Conservation (phyloP, 2,329 filamentous ascomycete species). For the Clonostachys solani region DNA sequence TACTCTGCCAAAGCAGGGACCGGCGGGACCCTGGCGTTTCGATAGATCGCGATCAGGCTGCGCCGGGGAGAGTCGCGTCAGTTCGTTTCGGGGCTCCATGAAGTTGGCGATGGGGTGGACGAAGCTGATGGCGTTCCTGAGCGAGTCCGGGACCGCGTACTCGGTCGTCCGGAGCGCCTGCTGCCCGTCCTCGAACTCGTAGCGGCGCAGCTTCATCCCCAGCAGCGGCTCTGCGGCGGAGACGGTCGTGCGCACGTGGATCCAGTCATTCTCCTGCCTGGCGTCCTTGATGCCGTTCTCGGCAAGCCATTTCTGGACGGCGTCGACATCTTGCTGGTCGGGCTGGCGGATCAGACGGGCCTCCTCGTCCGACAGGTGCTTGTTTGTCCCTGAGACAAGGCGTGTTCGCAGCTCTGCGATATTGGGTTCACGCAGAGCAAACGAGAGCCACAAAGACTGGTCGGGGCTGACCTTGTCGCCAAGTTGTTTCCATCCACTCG, state of each 20-base stretch:
- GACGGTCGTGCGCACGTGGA: slow-evolving; percentile 36
- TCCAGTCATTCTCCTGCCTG: slow-evolving; percentile 28
- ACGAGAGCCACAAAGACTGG: slow-evolving; percentile 18
- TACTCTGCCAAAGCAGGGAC: slow-evolving; percentile 22
- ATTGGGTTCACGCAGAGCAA: slow-evolving; percentile 23
- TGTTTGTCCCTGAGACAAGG: slow-evolving; percentile 7
- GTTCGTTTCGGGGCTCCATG: slow-evolving; percentile 31
- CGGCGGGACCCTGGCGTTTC: slow-evolving; percentile 2
- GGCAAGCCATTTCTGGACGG: slow-evolving; percentile 35
- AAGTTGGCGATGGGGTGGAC: slow-evolving; percentile 45
- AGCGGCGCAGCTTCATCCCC: slow-evolving; percentile 31
- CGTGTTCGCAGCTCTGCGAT: slow-evolving; percentile 16
- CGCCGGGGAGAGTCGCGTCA: slow-evolving; percentile 5
- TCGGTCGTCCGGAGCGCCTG: slow-evolving; percentile 36
- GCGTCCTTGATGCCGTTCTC: slow-evolving; percentile 26
- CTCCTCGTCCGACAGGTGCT: slow-evolving; percentile 28
- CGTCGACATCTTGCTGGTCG: slow-evolving; percentile 19
- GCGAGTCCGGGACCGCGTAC: slow-evolving; percentile 35
- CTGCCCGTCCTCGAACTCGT: slow-evolving; percentile 28
- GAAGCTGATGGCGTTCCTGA: slow-evolving; percentile 35
- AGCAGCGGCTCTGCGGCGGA: slow-evolving; percentile 31
- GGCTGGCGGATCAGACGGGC: slow-evolving; percentile 28
- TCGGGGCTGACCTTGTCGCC: slow-evolving; percentile 11
- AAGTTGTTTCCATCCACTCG: slow-evolving; percentile 21
- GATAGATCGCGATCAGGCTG: slow-evolving; percentile 2